These are phyloP conservation scores for Colletotrichum echinochloae DNA, from an alignment of 2,329 filamentous ascomycete species.

Conservation along the genomic window DNA sequence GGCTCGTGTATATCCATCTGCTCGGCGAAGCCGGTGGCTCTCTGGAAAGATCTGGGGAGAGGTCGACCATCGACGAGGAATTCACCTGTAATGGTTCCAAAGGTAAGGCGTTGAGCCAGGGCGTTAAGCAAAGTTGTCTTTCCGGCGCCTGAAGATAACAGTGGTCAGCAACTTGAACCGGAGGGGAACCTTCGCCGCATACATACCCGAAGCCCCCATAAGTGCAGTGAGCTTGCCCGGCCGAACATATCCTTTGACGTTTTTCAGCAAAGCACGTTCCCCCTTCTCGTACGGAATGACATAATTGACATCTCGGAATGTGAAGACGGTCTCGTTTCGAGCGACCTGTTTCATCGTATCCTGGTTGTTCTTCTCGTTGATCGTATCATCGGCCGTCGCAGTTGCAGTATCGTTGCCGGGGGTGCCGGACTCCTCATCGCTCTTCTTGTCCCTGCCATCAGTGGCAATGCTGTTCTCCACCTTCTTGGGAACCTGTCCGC, in stretches of 20 bases:
- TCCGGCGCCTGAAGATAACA: slow-evolving; percentile 58
- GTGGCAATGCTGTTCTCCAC: slow-evolving; percentile 69
- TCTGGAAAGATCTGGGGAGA: slow-evolving; percentile 80
- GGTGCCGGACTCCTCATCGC: slow-evolving; percentile 63
- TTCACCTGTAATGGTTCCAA: slow-evolving; percentile 81
- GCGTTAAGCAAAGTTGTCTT: slow-evolving; percentile 83
- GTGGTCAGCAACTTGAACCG: neutral
- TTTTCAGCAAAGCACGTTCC: slow-evolving; percentile 75
- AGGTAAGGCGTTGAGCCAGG: slow-evolving; percentile 79
- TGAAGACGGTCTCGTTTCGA: slow-evolving; percentile 71
- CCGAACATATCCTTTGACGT: slow-evolving; percentile 87
- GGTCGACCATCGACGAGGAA: slow-evolving; percentile 82
- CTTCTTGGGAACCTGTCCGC: slow-evolving; percentile 70
- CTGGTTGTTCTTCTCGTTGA: slow-evolving; percentile 44
- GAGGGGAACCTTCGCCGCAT: slow-evolving; percentile 14
- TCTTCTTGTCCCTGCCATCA: slow-evolving; percentile 55
- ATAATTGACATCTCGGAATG: slow-evolving; percentile 64
- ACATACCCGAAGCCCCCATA: slow-evolving; percentile 70
- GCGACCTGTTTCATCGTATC: slow-evolving; percentile 62
- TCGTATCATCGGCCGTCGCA: slow-evolving; percentile 56
- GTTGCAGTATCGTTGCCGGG: slow-evolving; percentile 68
- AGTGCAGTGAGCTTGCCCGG: slow-evolving; percentile 84
- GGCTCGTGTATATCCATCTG: slow-evolving; percentile 77
- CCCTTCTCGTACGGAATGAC: slow-evolving; percentile 69
- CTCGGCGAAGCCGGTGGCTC: slow-evolving; percentile 78